A percentile compares a stretch with the other conserved stretches of the same genome.
Evolutionary conservation across 352 stramenopile genomes (phyloP).

Genomic region (Globisporangium viniferum): DNA sequence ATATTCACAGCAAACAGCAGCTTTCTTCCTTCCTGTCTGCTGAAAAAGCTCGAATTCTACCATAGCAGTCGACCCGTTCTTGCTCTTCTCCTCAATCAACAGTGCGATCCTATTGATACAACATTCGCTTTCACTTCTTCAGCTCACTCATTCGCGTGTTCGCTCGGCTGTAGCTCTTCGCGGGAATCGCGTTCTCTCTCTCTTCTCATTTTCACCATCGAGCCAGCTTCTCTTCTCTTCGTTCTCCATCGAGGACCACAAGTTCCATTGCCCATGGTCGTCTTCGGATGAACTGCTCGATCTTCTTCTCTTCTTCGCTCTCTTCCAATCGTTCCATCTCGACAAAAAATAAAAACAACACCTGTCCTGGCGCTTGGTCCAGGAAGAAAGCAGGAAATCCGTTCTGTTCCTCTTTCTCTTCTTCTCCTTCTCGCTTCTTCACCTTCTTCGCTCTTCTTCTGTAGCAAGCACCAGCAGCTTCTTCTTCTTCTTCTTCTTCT

Average conservation of each 20-base stretch:
- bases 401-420: background rate
- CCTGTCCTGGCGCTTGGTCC: conserved; percentile 13
- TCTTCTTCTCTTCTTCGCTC: background rate
- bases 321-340: conserved; percentile 23
- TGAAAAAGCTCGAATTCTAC: background rate
- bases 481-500: background rate
- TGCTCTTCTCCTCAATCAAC: background rate
- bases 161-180: background rate
- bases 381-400: conserved; percentile 2
- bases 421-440: background rate
- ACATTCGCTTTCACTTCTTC: background rate
- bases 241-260: conserved; percentile 17
- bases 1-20: background rate
- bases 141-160: background rate
- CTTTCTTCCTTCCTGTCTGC: background rate
- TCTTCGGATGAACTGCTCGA: background rate
- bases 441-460: conserved; percentile 1
- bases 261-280: conserved; percentile 40
- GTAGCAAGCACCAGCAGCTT: background rate
- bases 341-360: conserved; percentile 20
- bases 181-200: background rate
- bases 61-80: background rate
- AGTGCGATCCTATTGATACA: conserved; percentile 16
- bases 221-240: background rate
- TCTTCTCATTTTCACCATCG: conserved; percentile 1